phyloP scores from a whole-genome alignment of 2,329 filamentous ascomycete species.

The Fusarium protoensiforme region DNA sequence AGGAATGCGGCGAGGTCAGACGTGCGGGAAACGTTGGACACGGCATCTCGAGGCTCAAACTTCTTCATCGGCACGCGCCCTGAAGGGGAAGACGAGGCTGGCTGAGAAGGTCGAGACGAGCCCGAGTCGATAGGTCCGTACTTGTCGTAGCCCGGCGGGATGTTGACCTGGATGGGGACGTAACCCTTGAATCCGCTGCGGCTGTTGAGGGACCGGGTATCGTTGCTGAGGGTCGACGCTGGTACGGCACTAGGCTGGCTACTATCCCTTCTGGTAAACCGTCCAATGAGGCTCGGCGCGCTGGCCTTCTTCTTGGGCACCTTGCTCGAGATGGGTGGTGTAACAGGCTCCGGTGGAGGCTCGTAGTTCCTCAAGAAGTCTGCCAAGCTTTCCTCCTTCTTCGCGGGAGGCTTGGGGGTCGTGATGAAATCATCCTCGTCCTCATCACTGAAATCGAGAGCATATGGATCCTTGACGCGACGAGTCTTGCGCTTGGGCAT shows the following conservation, averaged over 20 bases:
- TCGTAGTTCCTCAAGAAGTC: conserved; percentile 79
- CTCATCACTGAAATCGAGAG: conserved; percentile 83
- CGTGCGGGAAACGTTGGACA: conserved; percentile 64
- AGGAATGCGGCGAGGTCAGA: conserved; percentile 80
- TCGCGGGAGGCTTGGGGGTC: conserved; percentile 50
- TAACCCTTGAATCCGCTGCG: conserved; percentile 55
- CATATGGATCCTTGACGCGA: conserved; percentile 88
- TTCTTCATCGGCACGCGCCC: conserved; percentile 65
- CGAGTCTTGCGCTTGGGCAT: conserved; percentile 80
- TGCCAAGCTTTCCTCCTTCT: conserved; percentile 74
- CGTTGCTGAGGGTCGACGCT: conserved; percentile 39
- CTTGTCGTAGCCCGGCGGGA: conserved; percentile 58
- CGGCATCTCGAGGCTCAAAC: conserved; percentile 67
- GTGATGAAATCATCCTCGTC: conserved; percentile 61
- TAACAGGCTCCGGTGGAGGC: conserved; percentile 66
- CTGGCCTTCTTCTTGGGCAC: conserved; percentile 73
- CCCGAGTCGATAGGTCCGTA: conserved; percentile 47
- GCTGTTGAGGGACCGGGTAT: conserved; percentile 53
- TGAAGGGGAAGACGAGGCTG: conserved; percentile 42
- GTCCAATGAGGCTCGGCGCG: conserved; percentile 69
- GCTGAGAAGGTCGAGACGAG: conserved; percentile 31
- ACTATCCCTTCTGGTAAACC: conserved; percentile 59
- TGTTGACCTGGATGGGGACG: conserved; percentile 64
- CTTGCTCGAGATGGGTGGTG: conserved; percentile 47
- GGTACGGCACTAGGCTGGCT: conserved; percentile 41